Percentiles rank a stretch among this genome's conserved stretches.
Conservation (phyloP, 140 eudicot species). For the Anethum foeniculum region DNA sequence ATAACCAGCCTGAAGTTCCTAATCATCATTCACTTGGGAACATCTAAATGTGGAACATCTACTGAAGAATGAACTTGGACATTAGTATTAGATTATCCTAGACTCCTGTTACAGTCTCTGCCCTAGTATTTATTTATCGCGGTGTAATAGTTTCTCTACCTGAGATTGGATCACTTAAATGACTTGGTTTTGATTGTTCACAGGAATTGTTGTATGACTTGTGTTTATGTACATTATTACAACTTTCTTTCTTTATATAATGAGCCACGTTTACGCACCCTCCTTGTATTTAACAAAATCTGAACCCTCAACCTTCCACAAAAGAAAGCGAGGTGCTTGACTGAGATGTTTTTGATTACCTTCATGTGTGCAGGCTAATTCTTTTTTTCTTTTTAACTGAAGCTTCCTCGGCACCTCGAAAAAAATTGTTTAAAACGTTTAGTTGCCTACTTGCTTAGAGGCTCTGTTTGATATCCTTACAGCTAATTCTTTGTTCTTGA, state of each 20-base stretch:
- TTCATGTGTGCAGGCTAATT: background rate
- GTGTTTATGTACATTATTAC: background rate
- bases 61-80: background rate
- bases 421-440: no score
- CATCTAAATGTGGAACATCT: conserved; percentile 21
- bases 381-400: no score
- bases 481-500: no score
- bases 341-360: background rate
- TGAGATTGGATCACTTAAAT: background rate
- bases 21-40: conserved; percentile 48
- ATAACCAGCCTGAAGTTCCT: conserved; percentile 57
- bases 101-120: background rate
- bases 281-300: background rate
- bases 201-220: background rate
- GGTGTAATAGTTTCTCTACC: background rate
- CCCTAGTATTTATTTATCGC: background rate
- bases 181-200: background rate
- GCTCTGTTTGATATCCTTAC: background rate
- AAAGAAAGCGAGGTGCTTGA: background rate
- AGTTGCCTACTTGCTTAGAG: background rate
- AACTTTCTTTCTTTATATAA: background rate
- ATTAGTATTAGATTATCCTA: background rate
- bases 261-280: background rate
- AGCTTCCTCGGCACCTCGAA: background rate
- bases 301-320: background rate